Percentiles rank a stretch among this genome's conserved stretches.
Conservation (phyloP, 2,329 filamentous ascomycete species). For the Venturia effusa region DNA sequence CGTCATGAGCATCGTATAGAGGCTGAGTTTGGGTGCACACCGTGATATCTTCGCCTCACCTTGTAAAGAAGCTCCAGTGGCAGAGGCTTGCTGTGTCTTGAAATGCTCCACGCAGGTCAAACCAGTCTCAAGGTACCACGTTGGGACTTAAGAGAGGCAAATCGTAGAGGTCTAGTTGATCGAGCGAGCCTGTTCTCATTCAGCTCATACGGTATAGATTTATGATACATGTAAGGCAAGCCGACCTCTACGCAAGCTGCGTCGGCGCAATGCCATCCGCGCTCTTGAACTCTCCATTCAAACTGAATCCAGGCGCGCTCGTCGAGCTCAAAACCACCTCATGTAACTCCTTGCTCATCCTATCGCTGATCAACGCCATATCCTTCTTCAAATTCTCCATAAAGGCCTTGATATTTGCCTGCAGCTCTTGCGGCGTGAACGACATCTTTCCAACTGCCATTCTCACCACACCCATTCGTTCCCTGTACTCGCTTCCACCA, state of each 20-base stretch:
- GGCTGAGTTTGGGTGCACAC: too few relatives aligned
- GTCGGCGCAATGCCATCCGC: conserved; percentile 28
- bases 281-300: conserved; percentile 68
- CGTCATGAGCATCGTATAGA: not conserved
- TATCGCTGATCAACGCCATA: conserved; percentile 52
- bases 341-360: conserved; percentile 60
- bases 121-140: too few relatives aligned
- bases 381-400: conserved; percentile 70
- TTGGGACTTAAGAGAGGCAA: too few relatives aligned
- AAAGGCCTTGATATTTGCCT: conserved; percentile 71
- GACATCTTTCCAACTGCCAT: conserved; percentile 86
- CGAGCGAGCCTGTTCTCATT: not conserved
- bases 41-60: too few relatives aligned
- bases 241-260: conserved; percentile 3
- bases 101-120: too few relatives aligned
- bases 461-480: conserved; percentile 71
- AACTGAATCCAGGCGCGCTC: conserved; percentile 71
- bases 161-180: too few relatives aligned
- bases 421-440: conserved; percentile 78
- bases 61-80: too few relatives aligned
- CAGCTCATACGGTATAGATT: not conserved
- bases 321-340: conserved; percentile 74
- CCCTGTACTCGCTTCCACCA: conserved; percentile 77
- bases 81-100: too few relatives aligned
- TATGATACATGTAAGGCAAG: not conserved